phyloP scores from a whole-genome alignment of 306 rosid species.

The Astragalus glycyphyllos region DNA sequence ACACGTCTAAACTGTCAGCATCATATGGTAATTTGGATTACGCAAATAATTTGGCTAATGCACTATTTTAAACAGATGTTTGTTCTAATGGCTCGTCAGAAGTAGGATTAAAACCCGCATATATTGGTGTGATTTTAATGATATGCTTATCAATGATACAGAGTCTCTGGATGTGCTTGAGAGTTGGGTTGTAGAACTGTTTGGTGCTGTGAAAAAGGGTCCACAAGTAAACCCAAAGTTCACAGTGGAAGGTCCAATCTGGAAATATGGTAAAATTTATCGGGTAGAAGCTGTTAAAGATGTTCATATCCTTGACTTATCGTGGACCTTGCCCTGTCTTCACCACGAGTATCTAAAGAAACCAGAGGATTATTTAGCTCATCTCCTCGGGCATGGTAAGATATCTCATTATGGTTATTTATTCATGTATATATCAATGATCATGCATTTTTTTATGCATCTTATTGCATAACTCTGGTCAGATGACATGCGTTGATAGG shows the following conservation, averaged over 20 bases:
- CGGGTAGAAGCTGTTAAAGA: conserved; percentile 91
- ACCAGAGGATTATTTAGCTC: conserved; percentile 93
- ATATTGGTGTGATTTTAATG: conserved; percentile 36
- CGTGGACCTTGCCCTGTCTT: conserved; percentile 89
- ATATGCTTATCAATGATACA: conserved; percentile 49
- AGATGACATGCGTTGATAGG: conserved; percentile 6
- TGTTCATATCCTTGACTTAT: conserved; percentile 78
- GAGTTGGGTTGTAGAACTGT: conserved; percentile 87
- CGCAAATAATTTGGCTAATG: conserved; percentile 22
- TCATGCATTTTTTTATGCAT: conserved; percentile 4
- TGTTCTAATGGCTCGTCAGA: conserved; percentile 16
- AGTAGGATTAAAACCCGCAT: conserved; percentile 34
- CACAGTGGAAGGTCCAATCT: conserved; percentile 73
- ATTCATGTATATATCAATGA: conserved; percentile 19
- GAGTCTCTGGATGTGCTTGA: conserved; percentile 93
- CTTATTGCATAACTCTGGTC: conserved; percentile 17
- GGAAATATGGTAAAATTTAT: conserved; percentile 86
- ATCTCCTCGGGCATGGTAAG: conserved; percentile 98
- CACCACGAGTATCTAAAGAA: conserved; percentile 76
- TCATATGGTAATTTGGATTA: conserved; percentile 17
- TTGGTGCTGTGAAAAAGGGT: conserved; percentile 70
- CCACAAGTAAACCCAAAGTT: conserved; percentile 63
- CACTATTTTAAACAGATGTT: conserved; percentile 18
- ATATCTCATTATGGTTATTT: conserved; percentile 33
- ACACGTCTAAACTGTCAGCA: neutral